phyloP scores from a whole-genome alignment of 208 protist genomes.

The Acanthamoeba lenticulata region DNA sequence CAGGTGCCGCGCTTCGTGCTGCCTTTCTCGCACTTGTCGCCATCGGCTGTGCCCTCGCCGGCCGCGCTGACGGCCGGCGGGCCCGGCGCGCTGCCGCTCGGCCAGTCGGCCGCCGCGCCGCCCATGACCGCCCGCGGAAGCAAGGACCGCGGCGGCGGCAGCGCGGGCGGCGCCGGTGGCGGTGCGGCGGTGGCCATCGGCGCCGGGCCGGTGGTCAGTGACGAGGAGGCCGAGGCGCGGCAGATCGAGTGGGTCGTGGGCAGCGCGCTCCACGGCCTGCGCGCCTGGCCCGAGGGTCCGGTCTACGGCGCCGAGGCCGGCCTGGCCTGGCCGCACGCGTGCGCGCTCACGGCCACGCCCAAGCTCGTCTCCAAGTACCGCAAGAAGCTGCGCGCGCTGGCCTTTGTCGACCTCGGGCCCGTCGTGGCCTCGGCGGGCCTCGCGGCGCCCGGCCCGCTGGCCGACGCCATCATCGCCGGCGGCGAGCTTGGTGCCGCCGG shows the following conservation, averaged over 20 bases:
- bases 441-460: background rate
- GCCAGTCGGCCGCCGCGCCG: background rate
- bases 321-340: background rate
- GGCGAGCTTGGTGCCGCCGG: background rate
- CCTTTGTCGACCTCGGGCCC: background rate
- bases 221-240: background rate
- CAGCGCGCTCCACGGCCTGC: background rate
- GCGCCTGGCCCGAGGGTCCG: background rate
- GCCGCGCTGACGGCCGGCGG: too few species aligned
- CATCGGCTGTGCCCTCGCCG: background rate
- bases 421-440: background rate
- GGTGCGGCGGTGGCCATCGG: background rate
- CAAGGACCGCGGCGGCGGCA: background rate
- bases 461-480: background rate
- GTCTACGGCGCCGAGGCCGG: conserved; percentile 8
- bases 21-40: background rate
- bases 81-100: background rate
- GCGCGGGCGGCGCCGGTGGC: background rate
- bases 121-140: background rate
- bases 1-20: background rate
- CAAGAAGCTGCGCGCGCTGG: conserved; percentile 4
- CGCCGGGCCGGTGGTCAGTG: too few species aligned
- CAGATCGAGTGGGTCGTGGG: background rate
- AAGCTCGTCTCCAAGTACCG: conserved; percentile 16
- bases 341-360: conserved; percentile 4